These are phyloP conservation scores for Gonapodya sp. DNA, from an alignment of 192 early-diverging fungal species.

Conservation along the genomic window DNA sequence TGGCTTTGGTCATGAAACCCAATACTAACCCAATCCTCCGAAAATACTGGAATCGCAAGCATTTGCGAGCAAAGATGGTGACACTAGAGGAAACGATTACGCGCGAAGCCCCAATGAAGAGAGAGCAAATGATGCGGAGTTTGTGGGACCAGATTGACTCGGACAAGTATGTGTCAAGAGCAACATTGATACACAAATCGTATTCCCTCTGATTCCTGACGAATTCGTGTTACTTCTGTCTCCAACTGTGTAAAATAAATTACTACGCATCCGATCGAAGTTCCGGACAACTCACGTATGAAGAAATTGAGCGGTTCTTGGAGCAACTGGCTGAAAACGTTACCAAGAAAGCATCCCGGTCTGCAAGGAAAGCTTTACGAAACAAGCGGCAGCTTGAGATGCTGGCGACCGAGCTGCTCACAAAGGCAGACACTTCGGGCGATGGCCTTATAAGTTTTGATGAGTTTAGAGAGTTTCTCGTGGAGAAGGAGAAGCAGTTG, in stretches of 20 bases:
- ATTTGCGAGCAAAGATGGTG: too few relatives aligned
- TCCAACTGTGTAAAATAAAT: too few relatives aligned
- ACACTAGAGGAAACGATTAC: not conserved
- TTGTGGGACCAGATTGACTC: not conserved
- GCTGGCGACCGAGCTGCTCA: conserved; percentile 1
- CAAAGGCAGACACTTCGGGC: not conserved
- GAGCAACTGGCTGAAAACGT: not conserved
- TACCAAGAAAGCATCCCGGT: not conserved
- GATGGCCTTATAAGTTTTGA: not conserved
- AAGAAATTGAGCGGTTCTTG: not conserved
- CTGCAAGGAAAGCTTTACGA: not conserved
- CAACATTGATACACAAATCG: too few relatives aligned
- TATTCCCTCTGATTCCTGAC: too few relatives aligned
- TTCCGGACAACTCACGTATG: not conserved
- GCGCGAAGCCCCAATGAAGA: not conserved
- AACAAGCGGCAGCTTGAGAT: not conserved
- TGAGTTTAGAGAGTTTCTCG: not conserved
- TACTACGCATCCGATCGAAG: not conserved
- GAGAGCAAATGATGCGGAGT: not conserved
- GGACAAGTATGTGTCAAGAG: too few relatives aligned
- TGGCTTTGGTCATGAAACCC: too few relatives aligned
- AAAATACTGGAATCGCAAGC: too few relatives aligned
- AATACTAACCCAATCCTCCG: too few relatives aligned
- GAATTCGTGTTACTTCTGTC: too few relatives aligned
- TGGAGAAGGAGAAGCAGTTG: not conserved